Conservation (phyloP, 148 eudicot species). For the Heliosperma pusillum region DNA sequence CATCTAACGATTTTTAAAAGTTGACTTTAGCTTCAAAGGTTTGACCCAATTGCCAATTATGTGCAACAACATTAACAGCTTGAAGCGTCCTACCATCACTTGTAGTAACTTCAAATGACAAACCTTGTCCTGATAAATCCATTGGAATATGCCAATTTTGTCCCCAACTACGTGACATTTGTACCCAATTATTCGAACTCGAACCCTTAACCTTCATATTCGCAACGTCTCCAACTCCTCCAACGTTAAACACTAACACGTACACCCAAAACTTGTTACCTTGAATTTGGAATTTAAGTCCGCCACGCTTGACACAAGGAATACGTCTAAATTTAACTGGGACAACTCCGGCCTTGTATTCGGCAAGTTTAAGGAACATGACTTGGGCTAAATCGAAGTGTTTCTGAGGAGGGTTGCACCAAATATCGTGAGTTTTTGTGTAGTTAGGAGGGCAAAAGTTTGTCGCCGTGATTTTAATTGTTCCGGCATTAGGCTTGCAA, state of each 20-base stretch:
- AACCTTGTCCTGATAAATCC: constrained; percentile 8
- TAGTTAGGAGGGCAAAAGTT: constrained; percentile 37
- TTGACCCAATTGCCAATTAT: constrained; percentile 25
- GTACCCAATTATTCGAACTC: neutral
- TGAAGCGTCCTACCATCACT: constrained; percentile 23
- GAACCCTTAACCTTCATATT: constrained; percentile 47
- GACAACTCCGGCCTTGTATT: constrained; percentile 19
- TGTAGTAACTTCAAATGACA: constrained; percentile 23
- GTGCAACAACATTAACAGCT: constrained; percentile 10
- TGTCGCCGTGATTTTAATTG: constrained; percentile 29
- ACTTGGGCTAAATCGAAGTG: constrained; percentile 30
- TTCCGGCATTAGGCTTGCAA: constrained; percentile 11
- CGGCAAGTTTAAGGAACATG: constrained; percentile 25
- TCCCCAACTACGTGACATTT: constrained; percentile 22
- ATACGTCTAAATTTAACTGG: constrained; percentile 16
- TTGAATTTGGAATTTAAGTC: constrained; percentile 10
- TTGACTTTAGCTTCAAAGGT: constrained; percentile 17
- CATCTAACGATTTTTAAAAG: neutral
- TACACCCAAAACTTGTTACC: constrained; percentile 26
- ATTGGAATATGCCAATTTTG: constrained; percentile 21
- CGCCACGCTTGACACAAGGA: constrained; percentile 20
- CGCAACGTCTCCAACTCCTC: constrained; percentile 43
- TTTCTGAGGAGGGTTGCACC: constrained; percentile 38
- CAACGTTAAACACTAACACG: constrained; percentile 31
- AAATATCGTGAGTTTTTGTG: constrained; percentile 21